Conservation (phyloP, 2,329 filamentous ascomycete species). For the Colletotrichum cordylinicola region DNA sequence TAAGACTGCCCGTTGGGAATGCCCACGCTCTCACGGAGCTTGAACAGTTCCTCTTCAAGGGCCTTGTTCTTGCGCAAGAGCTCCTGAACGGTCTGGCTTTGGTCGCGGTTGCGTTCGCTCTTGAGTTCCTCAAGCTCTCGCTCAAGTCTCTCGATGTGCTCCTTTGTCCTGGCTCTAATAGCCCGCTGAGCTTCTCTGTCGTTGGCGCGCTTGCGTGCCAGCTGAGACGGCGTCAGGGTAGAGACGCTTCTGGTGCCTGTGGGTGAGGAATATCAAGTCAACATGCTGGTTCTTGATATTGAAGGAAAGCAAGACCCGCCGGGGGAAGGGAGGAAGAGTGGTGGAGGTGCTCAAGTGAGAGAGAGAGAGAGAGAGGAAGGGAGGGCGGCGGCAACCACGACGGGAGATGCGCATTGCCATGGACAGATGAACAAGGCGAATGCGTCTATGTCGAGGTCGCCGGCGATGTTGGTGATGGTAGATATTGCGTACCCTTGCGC, state of each 20-base stretch:
- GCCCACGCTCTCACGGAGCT: conserved; percentile 50
- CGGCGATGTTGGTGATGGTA: not conserved
- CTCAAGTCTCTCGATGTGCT: conserved; percentile 82
- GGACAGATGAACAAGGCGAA: not conserved
- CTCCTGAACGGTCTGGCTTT: conserved; percentile 57
- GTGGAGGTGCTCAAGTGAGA: not conserved
- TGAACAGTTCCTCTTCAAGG: conserved; percentile 58
- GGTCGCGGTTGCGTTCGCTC: conserved; percentile 52
- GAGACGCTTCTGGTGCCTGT: conserved; percentile 77
- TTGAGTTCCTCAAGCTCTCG: conserved; percentile 75
- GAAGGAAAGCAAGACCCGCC: not conserved
- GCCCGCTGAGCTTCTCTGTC: conserved; percentile 89
- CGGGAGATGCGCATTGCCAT: not conserved
- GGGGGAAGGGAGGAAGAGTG: not conserved
- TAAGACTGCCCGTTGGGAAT: conserved; percentile 47
- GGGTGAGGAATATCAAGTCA: not conserved
- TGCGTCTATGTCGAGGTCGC: not conserved
- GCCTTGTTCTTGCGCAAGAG: conserved; percentile 57
- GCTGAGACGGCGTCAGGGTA: conserved; percentile 85
- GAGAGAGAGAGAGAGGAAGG: not conserved
- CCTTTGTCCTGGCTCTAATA: conserved; percentile 85
- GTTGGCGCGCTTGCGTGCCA: conserved; percentile 89
- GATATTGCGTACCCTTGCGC: conserved; percentile 47
- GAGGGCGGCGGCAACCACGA: not conserved
- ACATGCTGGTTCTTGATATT: not conserved